Percentiles rank a stretch among this genome's conserved stretches.
Evolutionary conservation across 805 yeast species (phyloP).

Genomic region (Scheffersomyces stipitis): DNA sequence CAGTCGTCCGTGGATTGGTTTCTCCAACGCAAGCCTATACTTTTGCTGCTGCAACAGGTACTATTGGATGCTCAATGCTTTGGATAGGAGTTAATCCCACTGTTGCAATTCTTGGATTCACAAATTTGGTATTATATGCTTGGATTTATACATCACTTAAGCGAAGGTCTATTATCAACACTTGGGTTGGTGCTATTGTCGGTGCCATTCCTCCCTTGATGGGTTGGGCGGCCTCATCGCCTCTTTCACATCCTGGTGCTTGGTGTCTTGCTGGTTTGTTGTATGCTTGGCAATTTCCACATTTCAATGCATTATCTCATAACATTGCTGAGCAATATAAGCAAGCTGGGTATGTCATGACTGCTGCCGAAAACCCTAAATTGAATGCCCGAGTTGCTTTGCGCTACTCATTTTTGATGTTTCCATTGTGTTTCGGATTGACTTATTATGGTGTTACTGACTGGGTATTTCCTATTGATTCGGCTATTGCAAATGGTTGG

Average conservation of each 20-base stretch:
- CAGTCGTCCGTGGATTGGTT: slow-evolving; percentile 82
- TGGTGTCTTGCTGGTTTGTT: slow-evolving; percentile 90
- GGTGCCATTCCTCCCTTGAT: slow-evolving; percentile 98
- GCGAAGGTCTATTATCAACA: slow-evolving; percentile 78
- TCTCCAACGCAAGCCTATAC: slow-evolving; percentile 73
- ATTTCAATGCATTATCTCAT: slow-evolving; percentile 89
- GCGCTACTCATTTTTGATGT: slow-evolving; percentile 87
- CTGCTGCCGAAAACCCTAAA: slow-evolving; percentile 89
- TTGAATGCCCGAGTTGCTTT: slow-evolving; percentile 92
- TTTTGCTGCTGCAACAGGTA: slow-evolving; percentile 77
- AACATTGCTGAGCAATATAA: slow-evolving; percentile 85
- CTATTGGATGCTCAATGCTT: slow-evolving; percentile 65
- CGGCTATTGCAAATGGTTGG: slow-evolving; percentile 84
- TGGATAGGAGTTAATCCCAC: slow-evolving; percentile 81
- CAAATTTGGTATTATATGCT: slow-evolving; percentile 79
- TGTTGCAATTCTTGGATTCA: slow-evolving; percentile 77
- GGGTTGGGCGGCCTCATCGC: slow-evolving; percentile 95
- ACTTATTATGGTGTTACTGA: slow-evolving; percentile 81
- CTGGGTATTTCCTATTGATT: slow-evolving; percentile 75
- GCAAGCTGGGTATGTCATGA: slow-evolving; percentile 95
- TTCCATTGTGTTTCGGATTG: slow-evolving; percentile 86
- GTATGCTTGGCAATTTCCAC: slow-evolving; percentile 99
- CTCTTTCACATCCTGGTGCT: slow-evolving; percentile 82
- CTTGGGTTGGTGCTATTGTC: slow-evolving; percentile 99
- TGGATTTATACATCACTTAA: slow-evolving; percentile 92